A percentile compares a stretch with the other conserved stretches of the same genome.
These are phyloP conservation scores for Penicillium coprophilum DNA, from an alignment of 495 filamentous ascomycete genomes.

Conservation along the genomic window DNA sequence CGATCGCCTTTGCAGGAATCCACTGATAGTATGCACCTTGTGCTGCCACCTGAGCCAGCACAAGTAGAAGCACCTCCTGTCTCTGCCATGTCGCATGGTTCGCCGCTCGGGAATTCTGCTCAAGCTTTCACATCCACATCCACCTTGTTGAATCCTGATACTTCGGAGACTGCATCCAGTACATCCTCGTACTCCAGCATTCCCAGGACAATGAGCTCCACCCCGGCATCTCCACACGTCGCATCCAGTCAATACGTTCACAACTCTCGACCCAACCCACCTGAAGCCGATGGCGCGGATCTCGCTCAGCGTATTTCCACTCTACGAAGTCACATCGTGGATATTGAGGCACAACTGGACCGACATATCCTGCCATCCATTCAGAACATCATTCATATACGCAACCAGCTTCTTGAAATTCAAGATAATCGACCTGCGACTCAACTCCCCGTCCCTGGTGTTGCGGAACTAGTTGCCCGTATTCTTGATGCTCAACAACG, in stretches of 20 bases:
- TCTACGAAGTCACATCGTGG: conserved; percentile 33
- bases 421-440: conserved; percentile 31
- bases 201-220: background rate
- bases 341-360: conserved; percentile 43
- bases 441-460: conserved; percentile 5
- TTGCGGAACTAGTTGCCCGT: background rate
- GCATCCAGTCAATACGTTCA: background rate
- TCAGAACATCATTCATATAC: conserved; percentile 35
- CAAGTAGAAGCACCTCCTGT: background rate
- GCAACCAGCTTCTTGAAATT: conserved; percentile 32
- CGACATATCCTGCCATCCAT: conserved; percentile 32
- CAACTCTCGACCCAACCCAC: background rate
- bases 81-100: background rate
- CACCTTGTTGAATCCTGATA: background rate
- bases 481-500: conserved; percentile 3
- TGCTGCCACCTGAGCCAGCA: conserved; percentile 49
- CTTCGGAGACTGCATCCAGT: background rate
- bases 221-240: background rate
- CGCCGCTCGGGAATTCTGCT: background rate
- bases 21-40: conserved; percentile 59
- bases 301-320: background rate
- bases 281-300: background rate
- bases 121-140: background rate
- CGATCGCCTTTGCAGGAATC: conserved; percentile 33
- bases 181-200: background rate